Percentiles rank a stretch among this genome's conserved stretches.
Conservation (phyloP, 108 stramenopile genomes). For the Schizochytrium sp. region DNA sequence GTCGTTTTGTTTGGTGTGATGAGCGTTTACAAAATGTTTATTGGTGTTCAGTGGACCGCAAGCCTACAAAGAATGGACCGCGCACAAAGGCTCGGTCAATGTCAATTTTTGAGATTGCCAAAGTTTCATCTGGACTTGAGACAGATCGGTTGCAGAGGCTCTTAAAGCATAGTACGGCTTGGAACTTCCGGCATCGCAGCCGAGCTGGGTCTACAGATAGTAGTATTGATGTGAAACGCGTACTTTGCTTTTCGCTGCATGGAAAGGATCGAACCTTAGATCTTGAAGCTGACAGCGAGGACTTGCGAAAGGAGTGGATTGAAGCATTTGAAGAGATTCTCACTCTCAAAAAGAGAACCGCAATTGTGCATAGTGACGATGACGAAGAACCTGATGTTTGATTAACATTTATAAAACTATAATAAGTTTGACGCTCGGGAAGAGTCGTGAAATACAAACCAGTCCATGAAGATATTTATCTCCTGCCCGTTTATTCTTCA, state of each 20-base stretch:
- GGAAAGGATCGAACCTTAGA: slow-evolving; percentile 18
- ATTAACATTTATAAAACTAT: no score
- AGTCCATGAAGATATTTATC: no score
- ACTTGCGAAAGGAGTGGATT: background rate
- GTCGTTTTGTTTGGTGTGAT: slow-evolving; percentile 56
- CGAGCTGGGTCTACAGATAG: background rate
- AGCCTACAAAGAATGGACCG: background rate
- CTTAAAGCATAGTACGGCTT: background rate
- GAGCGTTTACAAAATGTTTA: background rate
- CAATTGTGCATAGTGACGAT: no score
- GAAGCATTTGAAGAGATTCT: slow-evolving; percentile 10
- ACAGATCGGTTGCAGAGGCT: background rate
- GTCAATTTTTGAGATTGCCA: background rate
- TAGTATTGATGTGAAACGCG: background rate
- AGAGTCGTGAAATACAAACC: no score
- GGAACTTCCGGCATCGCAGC: background rate
- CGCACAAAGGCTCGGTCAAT: background rate
- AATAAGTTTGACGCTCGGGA: no score
- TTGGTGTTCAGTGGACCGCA: slow-evolving; percentile 51
- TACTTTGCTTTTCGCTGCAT: background rate
- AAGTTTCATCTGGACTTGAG: background rate
- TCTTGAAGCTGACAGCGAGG: background rate
- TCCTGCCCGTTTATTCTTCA: no score
- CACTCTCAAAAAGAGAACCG: background rate
- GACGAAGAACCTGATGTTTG: no score